Evolutionary conservation across 2,329 filamentous ascomycete genomes (phyloP).

Genomic region (Cordyceps pruinosa): DNA sequence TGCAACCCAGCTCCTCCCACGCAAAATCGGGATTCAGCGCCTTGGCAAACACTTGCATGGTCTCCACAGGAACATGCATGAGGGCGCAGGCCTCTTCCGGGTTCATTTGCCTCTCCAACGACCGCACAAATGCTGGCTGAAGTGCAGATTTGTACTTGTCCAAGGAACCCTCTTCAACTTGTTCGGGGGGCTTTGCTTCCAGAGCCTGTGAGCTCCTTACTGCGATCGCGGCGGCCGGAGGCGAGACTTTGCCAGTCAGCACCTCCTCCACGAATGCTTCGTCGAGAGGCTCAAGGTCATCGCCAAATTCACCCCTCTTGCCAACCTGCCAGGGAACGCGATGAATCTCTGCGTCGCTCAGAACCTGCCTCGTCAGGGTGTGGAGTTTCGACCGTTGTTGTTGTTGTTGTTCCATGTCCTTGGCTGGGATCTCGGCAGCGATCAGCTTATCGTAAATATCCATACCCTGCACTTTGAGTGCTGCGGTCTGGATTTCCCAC

Average conservation of each 20-base stretch:
- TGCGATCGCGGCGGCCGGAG: neutral
- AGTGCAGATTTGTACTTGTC: conserved; percentile 9
- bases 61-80: conserved; percentile 13
- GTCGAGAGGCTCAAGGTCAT: conserved; percentile 14
- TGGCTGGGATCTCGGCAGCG: neutral
- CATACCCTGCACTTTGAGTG: neutral
- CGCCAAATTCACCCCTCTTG: conserved; percentile 7
- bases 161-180: conserved; percentile 34
- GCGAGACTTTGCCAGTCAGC: conserved; percentile 66
- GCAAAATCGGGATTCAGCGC: conserved; percentile 15
- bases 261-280: conserved; percentile 70
- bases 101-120: conserved; percentile 11
- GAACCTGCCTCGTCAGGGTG: neutral
- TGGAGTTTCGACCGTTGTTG: neutral
- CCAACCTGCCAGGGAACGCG: conserved; percentile 8
- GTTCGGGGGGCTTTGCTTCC: neutral
- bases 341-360: neutral
- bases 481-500: neutral
- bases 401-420: neutral
- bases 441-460: neutral
- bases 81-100: conserved; percentile 13
- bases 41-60: conserved; percentile 15
- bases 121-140: conserved; percentile 8
- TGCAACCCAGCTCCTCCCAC: conserved; percentile 14
- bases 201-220: neutral